A percentile compares a stretch with the other conserved stretches of the same genome.
These are phyloP conservation scores for Fusarium protoensiforme DNA, from an alignment of 2,329 filamentous ascomycete genomes.

Conservation along the genomic window DNA sequence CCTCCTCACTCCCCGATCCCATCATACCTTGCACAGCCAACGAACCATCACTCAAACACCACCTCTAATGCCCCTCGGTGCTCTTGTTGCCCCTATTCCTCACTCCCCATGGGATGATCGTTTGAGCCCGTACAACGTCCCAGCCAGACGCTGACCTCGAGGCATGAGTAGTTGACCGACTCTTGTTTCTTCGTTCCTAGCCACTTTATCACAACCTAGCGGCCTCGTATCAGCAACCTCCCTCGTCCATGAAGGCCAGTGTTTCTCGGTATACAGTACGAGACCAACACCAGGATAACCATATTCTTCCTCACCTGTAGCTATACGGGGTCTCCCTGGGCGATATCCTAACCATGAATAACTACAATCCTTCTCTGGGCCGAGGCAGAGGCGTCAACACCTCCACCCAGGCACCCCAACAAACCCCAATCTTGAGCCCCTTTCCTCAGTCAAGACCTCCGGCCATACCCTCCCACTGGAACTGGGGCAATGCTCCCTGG, in stretches of 20 bases:
- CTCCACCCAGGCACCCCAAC: conserved; percentile 15
- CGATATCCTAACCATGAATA: conserved; percentile 11
- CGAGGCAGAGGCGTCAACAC: neutral
- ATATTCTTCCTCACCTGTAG: neutral
- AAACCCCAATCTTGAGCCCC: conserved; percentile 11
- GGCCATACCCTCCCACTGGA: conserved; percentile 12
- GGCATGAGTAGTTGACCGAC: neutral
- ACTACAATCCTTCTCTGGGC: conserved; percentile 15
- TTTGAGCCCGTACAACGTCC: neutral
- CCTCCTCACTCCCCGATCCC: neutral
- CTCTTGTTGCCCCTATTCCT: neutral
- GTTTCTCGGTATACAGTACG: conserved; percentile 4
- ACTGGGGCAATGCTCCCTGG: conserved; percentile 55
- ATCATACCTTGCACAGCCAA: neutral
- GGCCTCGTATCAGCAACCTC: neutral
- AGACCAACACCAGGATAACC: neutral
- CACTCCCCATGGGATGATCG: neutral
- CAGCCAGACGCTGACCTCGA: conserved; percentile 8
- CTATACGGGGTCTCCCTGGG: neutral
- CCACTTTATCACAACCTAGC: neutral
- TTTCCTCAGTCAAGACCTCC: conserved; percentile 13
- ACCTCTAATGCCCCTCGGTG: neutral
- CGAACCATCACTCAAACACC: neutral
- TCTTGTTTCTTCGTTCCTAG: neutral
- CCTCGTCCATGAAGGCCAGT: neutral